Evolutionary conservation across 2,329 filamentous ascomycete species (phyloP), one percentile per base, ranked within the genome.

Genomic region (Pestalotiopsis sp.): DNA sequence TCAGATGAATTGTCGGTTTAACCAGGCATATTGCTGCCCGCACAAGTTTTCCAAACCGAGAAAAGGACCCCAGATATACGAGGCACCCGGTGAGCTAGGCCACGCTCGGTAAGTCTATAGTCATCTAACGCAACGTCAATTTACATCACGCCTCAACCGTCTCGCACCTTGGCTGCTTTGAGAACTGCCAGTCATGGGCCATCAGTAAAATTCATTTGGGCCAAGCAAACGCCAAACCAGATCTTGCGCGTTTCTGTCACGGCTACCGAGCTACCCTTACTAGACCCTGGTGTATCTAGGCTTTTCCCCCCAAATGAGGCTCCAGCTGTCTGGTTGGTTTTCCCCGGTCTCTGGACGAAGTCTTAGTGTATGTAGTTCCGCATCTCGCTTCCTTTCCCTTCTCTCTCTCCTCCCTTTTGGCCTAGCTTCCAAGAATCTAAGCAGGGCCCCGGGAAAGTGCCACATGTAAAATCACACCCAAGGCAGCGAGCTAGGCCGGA

Each of bases 101-200:
- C 17, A 23, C 11, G 39, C n/a, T 25, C 13, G 61, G 61, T 64
- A 64, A 64, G 61, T 52, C 61, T 64, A 25, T 49, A 45, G 9
- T 49, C 38, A 45, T 20, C 25, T 39, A 52, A 49, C 38, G 39
- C 61, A 64, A 64, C 61, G 61, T 45, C 61, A 64, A 64, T 64
- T 20, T 64, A 64, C 39, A 23, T 64, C 61, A 23, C 39, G 61
- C 61, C 39, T 49, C 36, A 23, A 25, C 39, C 61, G 61, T 64
- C 61, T 64, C 38, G 61, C 31, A 31, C 12, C 61, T 31, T 27
- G n/a, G 14, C 38, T 52, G n/a, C 20, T 64, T 64, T 64, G n/a
- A 64, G 61, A 64, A 20, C 20, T 52, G 61, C 61, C 61, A n/a
- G 14, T 52, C 17, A n/a, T n/a, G 14, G 45, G 14, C 23, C 27